Evolutionary conservation across 208 protist species (phyloP), one percentile per base, ranked within the genome.

Genomic region (Crithidia brevicula): DNA sequence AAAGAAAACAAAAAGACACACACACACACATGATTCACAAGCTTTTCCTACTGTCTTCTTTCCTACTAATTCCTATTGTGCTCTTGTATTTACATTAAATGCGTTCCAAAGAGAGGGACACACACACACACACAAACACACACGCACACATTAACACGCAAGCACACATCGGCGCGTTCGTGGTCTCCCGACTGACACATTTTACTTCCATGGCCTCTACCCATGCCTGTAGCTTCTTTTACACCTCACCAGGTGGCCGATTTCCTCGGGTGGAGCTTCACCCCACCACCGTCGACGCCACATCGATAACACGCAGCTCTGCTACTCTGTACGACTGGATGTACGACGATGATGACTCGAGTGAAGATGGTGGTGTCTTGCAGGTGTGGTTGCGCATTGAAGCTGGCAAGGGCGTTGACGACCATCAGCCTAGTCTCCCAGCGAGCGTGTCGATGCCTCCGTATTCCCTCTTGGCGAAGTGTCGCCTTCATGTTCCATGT

Each of bases 311-410:
- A 40, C n/a, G 28, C 50, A 60, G 47, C 67, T 58, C 67, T 10
- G 67, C 36, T 13, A 5, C 22, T 15, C 33, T 66, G 10, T 18
- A 53, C 46, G 59, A 66, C 33, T 66, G 46, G 59, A 40, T 66
- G 59, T 13, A 46, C 4, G 49, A 56, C 38, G 3, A n/a, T 5
- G n/a, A 45, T 23, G 15, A 33, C 1, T 25, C 51, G 13, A 38
- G 27, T 18, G 45, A 54, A 6, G 30, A 31, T 18, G 23, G 15
- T 34, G 45, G 43, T 31, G 25, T 2, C 7, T n/a, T 47, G 7
- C 33, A 27, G 10, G 46, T 74, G 7, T 74, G 67, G 67, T 34
- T 74, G 9, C 59, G 18, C 23, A 20, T 74, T 8, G 16, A 52
- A 20, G 27, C 22, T 15, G 57, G 23, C 5, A 20, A 27, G 30